These are phyloP conservation scores for Trichoderma virens DNA, from an alignment of 495 filamentous ascomycete species.

Conservation along the genomic window DNA sequence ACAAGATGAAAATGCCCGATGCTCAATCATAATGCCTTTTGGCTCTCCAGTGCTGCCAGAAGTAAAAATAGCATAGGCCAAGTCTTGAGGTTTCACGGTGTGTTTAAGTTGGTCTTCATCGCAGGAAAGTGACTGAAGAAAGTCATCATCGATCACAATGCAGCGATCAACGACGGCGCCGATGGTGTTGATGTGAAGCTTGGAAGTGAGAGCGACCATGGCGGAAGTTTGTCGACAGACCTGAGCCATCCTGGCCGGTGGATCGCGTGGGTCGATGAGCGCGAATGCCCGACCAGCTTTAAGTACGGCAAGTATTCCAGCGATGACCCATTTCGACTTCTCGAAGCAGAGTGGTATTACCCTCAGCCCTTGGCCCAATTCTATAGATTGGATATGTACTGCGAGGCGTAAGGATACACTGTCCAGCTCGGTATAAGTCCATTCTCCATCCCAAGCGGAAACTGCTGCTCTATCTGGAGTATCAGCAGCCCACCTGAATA, in stretches of 20 bases:
- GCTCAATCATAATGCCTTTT: conserved; percentile 35
- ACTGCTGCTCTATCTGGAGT: neutral
- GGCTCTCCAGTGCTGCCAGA: conserved; percentile 24
- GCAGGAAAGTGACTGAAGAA: conserved; percentile 7
- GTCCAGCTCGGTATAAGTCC: neutral
- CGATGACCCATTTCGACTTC: conserved; percentile 35
- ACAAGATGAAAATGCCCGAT: conserved; percentile 15
- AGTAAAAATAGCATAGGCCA: conserved; percentile 37
- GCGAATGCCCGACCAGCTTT: conserved; percentile 16
- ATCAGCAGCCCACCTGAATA: neutral
- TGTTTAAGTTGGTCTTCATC: conserved; percentile 22
- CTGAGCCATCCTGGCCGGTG: conserved; percentile 13
- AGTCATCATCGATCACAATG: neutral
- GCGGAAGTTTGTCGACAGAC: conserved; percentile 16
- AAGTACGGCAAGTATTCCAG: conserved; percentile 40
- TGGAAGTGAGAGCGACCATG: conserved; percentile 21
- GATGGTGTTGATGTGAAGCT: conserved; percentile 30
- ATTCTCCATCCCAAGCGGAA: neutral
- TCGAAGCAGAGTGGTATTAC: conserved; percentile 38
- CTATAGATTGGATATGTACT: neutral
- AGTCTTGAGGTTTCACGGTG: conserved; percentile 32
- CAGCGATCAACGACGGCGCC: neutral
- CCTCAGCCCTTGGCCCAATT: neutral
- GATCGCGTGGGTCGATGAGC: conserved; percentile 10
- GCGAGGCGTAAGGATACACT: neutral